Evolutionary conservation across 73 alveolate species (phyloP).

Genomic region (Tetrahymena thermophila): DNA sequence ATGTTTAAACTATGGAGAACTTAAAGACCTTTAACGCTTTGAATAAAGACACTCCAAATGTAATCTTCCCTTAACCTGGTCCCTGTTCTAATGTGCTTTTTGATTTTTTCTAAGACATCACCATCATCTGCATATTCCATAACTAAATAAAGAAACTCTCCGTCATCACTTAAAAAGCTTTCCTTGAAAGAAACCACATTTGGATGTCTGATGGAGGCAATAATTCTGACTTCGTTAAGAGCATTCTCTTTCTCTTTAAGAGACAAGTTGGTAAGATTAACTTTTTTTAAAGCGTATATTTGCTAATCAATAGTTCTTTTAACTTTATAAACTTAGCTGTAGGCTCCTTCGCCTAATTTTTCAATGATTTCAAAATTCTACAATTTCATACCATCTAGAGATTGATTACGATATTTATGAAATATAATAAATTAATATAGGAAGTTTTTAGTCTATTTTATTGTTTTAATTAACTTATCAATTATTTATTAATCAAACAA

Average conservation of each 20-base stretch:
- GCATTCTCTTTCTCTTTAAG: slow-evolving; percentile 80
- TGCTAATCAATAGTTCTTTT: slow-evolving; percentile 60
- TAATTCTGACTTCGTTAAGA: slow-evolving; percentile 79
- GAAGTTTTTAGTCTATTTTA: not conserved
- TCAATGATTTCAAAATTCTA: not conserved
- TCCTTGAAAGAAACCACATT: slow-evolving; percentile 77
- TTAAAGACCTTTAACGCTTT: slow-evolving; percentile 65
- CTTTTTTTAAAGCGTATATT: slow-evolving; percentile 78
- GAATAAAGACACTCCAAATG: slow-evolving; percentile 54
- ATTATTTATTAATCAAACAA: too few species aligned
- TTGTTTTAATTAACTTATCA: not conserved
- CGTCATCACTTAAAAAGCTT: slow-evolving; percentile 76
- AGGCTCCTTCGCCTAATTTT: slow-evolving; percentile 75
- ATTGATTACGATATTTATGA: not conserved
- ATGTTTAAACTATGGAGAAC: slow-evolving; percentile 63
- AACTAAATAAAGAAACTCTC: slow-evolving; percentile 43
- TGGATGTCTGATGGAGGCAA: slow-evolving; percentile 76
- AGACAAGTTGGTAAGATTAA: slow-evolving; percentile 64
- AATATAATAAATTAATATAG: not conserved
- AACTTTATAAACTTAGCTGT: slow-evolving; percentile 67
- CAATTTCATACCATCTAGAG: not conserved
- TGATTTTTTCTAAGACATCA: slow-evolving; percentile 59
- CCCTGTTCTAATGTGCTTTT: slow-evolving; percentile 51
- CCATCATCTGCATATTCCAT: slow-evolving; percentile 79
- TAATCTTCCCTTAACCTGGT: slow-evolving; percentile 54